Conservation (phyloP, 2,329 filamentous ascomycete species). For the Conoideocrella luteorostrata region DNA sequence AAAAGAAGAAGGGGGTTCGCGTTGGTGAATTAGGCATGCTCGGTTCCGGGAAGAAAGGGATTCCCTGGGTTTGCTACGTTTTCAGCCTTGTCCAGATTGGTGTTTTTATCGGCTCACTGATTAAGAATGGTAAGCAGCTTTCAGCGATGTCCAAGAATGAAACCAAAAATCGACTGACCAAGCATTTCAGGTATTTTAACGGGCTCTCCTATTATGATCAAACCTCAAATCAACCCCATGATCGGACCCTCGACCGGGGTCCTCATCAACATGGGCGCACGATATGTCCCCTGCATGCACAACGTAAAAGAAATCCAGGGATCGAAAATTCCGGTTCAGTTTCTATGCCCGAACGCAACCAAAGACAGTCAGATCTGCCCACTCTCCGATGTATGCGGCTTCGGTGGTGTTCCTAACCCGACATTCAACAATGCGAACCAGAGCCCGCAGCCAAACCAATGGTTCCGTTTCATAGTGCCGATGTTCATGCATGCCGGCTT, state of each 20-base stretch:
- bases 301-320: conserved; percentile 62
- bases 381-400: conserved; percentile 77
- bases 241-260: conserved; percentile 88
- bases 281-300: conserved; percentile 93
- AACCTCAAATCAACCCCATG: conserved; percentile 92
- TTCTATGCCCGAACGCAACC: conserved; percentile 79
- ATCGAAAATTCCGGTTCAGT: conserved; percentile 41
- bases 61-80: conserved; percentile 77
- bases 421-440: conserved; percentile 45
- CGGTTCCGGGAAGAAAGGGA: conserved; percentile 46
- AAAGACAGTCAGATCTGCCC: conserved; percentile 57
- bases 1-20: conserved; percentile 40
- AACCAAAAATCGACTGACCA: conserved; percentile 6
- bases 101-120: conserved; percentile 85
- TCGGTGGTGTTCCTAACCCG: conserved; percentile 65
- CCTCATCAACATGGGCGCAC: conserved; percentile 93
- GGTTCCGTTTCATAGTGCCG: conserved; percentile 92
- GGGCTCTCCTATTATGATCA: conserved; percentile 68
- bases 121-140: conserved; percentile 77
- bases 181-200: conserved; percentile 60
- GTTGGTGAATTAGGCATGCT: conserved; percentile 56
- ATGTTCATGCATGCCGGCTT: conserved; percentile 94
- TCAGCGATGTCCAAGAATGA: no score
- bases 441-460: conserved; percentile 72
- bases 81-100: conserved; percentile 70